Percentiles rank a stretch among this genome's conserved stretches.
Evolutionary conservation across 805 yeast genomes (phyloP).

Genomic region (Candida xiaguanensis): DNA sequence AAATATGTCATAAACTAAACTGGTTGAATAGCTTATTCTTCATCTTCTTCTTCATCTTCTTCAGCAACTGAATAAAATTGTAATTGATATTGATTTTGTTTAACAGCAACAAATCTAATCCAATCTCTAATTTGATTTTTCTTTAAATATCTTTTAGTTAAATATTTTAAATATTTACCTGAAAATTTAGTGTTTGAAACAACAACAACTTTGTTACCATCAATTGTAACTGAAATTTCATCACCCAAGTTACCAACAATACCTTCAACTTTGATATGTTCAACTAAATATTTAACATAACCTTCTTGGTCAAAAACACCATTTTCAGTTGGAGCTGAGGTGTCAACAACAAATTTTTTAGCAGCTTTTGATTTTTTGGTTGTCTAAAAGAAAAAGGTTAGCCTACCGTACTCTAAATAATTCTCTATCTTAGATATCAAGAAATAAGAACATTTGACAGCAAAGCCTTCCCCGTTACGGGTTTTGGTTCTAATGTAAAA

Average conservation of each 20-base stretch:
- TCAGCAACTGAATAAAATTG: slow-evolving; percentile 98
- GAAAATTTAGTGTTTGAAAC: slow-evolving; percentile 94
- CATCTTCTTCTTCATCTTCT: slow-evolving; percentile 87
- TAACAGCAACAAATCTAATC: slow-evolving; percentile 97
- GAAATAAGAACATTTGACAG: slow-evolving; percentile 36
- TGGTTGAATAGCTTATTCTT: slow-evolving; percentile 53
- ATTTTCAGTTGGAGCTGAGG: slow-evolving; percentile 94
- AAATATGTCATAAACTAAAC: slow-evolving; percentile 4
- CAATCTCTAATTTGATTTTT: slow-evolving; percentile 99
- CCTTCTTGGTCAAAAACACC: slow-evolving; percentile 97
- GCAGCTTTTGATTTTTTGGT: slow-evolving; percentile 66
- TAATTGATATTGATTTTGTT: slow-evolving; percentile 93
- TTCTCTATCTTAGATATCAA: slow-evolving; percentile 9
- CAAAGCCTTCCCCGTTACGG: slow-evolving; percentile 30
- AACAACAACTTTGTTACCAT: slow-evolving; percentile 85
- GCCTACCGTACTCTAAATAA: slow-evolving; percentile 64
- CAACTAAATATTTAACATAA: slow-evolving; percentile 96
- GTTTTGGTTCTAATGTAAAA: slow-evolving; percentile 3
- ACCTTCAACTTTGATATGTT: slow-evolving; percentile 99
- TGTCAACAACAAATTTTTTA: slow-evolving; percentile 92
- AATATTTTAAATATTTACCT: slow-evolving; percentile 99
- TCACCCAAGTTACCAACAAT: slow-evolving; percentile 96
- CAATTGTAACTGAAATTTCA: slow-evolving; percentile 80
- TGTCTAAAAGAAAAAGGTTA: slow-evolving; percentile 57
- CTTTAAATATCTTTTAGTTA: slow-evolving; percentile 99